Base-by-base conservation (phyloP, 2,329 filamentous ascomycete genomes). In the Epichloe baconii region DNA sequence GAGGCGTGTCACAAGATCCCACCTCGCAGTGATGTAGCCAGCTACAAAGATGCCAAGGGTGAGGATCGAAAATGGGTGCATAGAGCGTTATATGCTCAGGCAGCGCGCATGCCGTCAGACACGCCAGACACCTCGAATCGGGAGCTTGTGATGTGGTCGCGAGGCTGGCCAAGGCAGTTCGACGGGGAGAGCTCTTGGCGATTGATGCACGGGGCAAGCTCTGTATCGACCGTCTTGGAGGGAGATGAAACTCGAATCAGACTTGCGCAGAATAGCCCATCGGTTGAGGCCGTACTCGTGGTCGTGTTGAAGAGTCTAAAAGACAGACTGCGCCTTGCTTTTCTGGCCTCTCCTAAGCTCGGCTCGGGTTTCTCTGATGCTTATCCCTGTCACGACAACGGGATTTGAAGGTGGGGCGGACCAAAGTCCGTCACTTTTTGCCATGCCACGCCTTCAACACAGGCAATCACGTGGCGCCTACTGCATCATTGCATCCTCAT, bases 21-120 rank as follows among this genome's bases (percentile, higher is more conserved):
- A 98, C 77, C 93, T 86, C 66, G 93, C 93, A 72, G 93, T 98
- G 69, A 91, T 97, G 78, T 98, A 98, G 71, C 93, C 93, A 74
- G 93, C 91, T 78, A 97, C 86, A 76, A 98, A 98, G 75, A 98
- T 96, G 73, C 86, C 89, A 73, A 95, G 83, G 64, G 90, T 95
- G 70, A 96, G 80, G 69, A 91, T 76, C 57, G 91, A 97, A 76
- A 97, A 96, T 65, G 90, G 88, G 88, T 96, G 90, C 91, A 97
- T 97, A 78, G 76, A 79, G 71, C 71, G 69, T 64, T 70, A 68
- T 66, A 64, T 59, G 56, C 57, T 54, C 53, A 59, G 65, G 62
- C 65, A 63, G 67, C 61, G 66, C 73, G 66, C 73, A 76, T 75
- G 67, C 71, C 71, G 59, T 61, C 54, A 53, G 52, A 50, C 45